Evolutionary conservation across 2,329 filamentous ascomycete species (phyloP), one percentile per base, ranked within the genome.

Genomic region (Exophiala lecanii-corni): DNA sequence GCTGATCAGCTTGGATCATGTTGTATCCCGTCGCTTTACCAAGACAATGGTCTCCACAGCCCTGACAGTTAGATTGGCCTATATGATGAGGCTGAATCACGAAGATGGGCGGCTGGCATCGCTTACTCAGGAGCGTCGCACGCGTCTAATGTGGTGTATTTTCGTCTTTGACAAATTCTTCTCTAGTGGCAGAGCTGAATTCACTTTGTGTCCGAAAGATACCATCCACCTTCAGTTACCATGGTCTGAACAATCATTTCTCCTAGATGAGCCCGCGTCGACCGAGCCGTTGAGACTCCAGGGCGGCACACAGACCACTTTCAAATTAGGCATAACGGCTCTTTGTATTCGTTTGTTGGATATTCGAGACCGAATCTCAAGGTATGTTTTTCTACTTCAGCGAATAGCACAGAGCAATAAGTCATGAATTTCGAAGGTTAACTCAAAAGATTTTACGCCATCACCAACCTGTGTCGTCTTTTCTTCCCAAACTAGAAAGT

Each of bases 161-260:
- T 28, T 28, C n/a, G 25, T 28, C n/a, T 28, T 28, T n/a, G 25
- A 28, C 25, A 28, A 28, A 28, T 28, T 28, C n/a, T 28, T 28
- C n/a, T 28, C 25, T 28, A 28, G 25, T 28, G 25, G 25, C 25
- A 28, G n/a, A 28, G 25, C 25, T 28, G 25, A 28, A n/a, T 28
- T 28, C n/a, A 28, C 25, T 9, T n/a, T 28, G n/a, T 28, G 25
- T 28, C 25, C 25, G 9, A 28, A 28, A n/a, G 25, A 28, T n/a
- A 28, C 25, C n/a, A 28, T 28, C n/a, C 25, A 28, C n/a, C 25
- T 28, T 9, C 25, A 28, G 25, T n/a, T 28, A 9, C 25, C 25
- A 28, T 28, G 25, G 25, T n/a, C 25, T 9, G 25, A 28, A 28
- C 25, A 28, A n/a, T 28, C 25, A 28, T 28, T 28, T n/a, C 25